Conservation (phyloP, 495 filamentous ascomycete genomes). For the Saxispiralis lemnorum region DNA sequence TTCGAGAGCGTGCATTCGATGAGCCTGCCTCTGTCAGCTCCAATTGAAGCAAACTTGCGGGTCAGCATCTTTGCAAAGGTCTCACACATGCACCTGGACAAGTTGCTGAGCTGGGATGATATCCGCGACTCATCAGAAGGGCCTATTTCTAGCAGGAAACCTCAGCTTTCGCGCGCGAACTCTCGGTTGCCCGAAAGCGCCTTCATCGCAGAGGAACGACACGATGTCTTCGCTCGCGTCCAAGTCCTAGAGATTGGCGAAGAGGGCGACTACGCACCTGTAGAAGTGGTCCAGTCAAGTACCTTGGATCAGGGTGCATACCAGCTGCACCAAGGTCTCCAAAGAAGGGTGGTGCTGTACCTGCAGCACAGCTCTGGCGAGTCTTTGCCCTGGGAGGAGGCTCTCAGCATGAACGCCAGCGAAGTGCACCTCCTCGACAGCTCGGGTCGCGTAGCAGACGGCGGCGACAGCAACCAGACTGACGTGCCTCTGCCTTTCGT, state of each 20-base stretch:
- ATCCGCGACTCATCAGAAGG: constrained; percentile 61
- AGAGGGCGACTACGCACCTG: constrained; percentile 74
- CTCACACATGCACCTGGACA: constrained; percentile 86
- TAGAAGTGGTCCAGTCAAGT: constrained; percentile 74
- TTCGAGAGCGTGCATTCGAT: constrained; percentile 98
- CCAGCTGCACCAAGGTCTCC: constrained; percentile 88
- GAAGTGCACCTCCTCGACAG: constrained; percentile 67
- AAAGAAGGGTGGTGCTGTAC: constrained; percentile 71
- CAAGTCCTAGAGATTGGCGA: constrained; percentile 86
- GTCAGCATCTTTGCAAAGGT: constrained; percentile 90
- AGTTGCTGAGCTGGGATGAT: constrained; percentile 95
- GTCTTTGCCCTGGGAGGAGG: constrained; percentile 68
- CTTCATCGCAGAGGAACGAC: constrained; percentile 79
- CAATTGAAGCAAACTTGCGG: constrained; percentile 54
- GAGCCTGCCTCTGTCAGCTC: constrained; percentile 79
- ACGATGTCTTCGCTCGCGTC: constrained; percentile 74
- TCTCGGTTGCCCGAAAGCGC: constrained; percentile 76
- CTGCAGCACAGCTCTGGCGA: constrained; percentile 80
- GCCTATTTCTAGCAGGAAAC: constrained; percentile 24
- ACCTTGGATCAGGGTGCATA: constrained; percentile 72
- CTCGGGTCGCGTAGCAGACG: constrained; percentile 65
- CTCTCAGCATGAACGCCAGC: constrained; percentile 56
- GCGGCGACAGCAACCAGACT: constrained; percentile 41
- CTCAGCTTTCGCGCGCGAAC: constrained; percentile 26
- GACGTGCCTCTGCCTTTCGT: constrained; percentile 64